phyloP scores from a whole-genome alignment of 345 rosid species.

The Syzygium oleosum region DNA sequence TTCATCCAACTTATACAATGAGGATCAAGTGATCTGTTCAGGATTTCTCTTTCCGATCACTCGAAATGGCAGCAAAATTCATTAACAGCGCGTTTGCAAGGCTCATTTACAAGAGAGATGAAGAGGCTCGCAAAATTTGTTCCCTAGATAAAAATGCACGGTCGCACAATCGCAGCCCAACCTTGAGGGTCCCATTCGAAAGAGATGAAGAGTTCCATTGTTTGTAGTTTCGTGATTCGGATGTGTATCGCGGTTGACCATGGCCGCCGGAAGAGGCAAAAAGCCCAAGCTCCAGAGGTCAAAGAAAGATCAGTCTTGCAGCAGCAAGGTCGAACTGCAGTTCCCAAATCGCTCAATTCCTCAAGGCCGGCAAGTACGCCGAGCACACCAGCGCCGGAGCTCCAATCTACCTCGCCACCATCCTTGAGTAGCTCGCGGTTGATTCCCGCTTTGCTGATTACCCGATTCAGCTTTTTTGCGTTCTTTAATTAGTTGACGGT shows the following conservation, averaged over 20 bases:
- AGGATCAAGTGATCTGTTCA: too few species aligned
- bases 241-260: background rate
- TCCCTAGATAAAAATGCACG: too few species aligned
- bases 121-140: too few species aligned
- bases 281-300: constrained; percentile 64
- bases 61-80: too few species aligned
- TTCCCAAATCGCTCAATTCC: constrained; percentile 83
- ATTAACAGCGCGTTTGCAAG: too few species aligned
- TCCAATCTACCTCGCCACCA: constrained; percentile 73
- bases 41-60: too few species aligned
- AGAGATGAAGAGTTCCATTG: background rate
- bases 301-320: constrained; percentile 75
- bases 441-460: background rate
- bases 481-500: too few species aligned
- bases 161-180: too few species aligned
- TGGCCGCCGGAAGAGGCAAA: constrained; percentile 92
- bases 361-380: constrained; percentile 82
- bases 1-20: too few species aligned
- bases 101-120: too few species aligned
- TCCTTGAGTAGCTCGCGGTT: constrained; percentile 24
- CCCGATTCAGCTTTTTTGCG: background rate
- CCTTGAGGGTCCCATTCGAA: background rate
- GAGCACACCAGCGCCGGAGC: constrained; percentile 18
- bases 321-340: constrained; percentile 85
- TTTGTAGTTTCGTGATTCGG: background rate